These are phyloP conservation scores for Pestalotiopsis fici DNA, from an alignment of 2,329 filamentous ascomycete genomes.

Conservation along the genomic window DNA sequence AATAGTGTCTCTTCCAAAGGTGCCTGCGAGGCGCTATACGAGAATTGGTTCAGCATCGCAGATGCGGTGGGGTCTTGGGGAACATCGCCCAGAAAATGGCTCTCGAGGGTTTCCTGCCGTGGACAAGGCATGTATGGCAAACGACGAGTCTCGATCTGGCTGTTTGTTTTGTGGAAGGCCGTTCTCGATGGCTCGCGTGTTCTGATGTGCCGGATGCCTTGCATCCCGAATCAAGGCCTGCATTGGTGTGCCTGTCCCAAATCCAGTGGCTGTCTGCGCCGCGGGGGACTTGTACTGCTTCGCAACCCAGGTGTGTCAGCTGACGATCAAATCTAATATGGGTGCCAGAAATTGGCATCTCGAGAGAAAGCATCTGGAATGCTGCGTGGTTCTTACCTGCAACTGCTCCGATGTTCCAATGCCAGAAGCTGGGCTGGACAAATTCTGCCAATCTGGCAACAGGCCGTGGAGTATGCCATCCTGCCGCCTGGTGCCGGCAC, in stretches of 20 bases:
- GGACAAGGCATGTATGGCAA: background rate
- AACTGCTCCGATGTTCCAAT: background rate
- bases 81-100: background rate
- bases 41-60: background rate
- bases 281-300: background rate
- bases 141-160: background rate
- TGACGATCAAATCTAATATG: background rate
- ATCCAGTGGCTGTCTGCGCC: background rate
- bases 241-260: background rate
- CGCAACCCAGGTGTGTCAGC: background rate
- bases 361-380: no score
- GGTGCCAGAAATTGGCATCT: no score
- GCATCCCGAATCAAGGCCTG: background rate
- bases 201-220: background rate
- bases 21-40: background rate
- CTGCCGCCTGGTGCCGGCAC: no score
- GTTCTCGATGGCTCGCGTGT: background rate
- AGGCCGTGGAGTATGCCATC: no score
- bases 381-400: background rate
- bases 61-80: background rate
- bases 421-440: background rate
- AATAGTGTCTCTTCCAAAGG: background rate
- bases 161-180: background rate
- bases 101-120: background rate
- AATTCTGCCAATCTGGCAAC: background rate